Evolutionary conservation across 2,329 filamentous ascomycete genomes (phyloP).

Genomic region (Fusarium gaditjirri): DNA sequence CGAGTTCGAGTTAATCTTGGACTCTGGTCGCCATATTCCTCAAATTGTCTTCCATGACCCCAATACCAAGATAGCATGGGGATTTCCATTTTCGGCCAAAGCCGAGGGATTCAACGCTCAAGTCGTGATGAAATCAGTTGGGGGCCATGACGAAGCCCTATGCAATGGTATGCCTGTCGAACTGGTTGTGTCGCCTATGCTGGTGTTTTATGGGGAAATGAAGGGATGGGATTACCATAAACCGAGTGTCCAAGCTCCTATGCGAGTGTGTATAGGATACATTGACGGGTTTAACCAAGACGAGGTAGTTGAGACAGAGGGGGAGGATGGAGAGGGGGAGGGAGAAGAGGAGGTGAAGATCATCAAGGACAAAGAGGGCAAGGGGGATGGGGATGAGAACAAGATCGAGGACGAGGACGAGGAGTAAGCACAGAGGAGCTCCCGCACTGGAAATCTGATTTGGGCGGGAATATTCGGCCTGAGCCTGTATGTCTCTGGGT

Average conservation of each 20-base stretch:
- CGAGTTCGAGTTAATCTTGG: too few species aligned
- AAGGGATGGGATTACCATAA: too few species aligned
- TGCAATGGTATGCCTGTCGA: too few species aligned
- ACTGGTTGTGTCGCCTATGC: neutral
- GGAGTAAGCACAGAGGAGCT: neutral
- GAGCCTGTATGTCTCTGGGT: neutral
- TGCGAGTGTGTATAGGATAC: neutral
- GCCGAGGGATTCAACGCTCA: too few species aligned
- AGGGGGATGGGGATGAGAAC: neutral
- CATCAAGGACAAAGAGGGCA: neutral
- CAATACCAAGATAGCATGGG: too few species aligned
- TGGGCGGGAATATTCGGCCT: too few species aligned
- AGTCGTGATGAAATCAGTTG: too few species aligned
- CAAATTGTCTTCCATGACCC: too few species aligned
- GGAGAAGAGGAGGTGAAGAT: neutral
- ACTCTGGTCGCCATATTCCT: too few species aligned
- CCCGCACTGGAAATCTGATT: neutral
- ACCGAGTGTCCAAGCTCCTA: too few species aligned
- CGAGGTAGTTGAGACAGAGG: neutral
- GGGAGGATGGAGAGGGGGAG: neutral
- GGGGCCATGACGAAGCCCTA: too few species aligned
- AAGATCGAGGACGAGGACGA: neutral
- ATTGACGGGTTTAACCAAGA: rapidly evolving
- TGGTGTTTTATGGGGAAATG: neutral
- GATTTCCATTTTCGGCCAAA: too few species aligned